Evolutionary conservation across 1,139 yeast genomes (phyloP).

Genomic region (Geotrichum fermentans): DNA sequence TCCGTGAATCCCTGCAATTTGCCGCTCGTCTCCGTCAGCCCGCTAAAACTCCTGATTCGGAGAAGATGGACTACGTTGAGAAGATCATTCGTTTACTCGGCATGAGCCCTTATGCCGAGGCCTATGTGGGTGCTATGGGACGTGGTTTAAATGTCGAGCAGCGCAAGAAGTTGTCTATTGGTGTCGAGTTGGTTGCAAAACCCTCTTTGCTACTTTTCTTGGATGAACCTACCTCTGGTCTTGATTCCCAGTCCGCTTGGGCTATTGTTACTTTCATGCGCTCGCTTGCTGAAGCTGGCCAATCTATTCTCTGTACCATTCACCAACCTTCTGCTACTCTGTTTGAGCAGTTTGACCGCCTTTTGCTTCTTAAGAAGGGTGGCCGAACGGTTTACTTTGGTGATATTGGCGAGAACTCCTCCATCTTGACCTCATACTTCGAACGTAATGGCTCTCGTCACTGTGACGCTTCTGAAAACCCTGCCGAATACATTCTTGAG

Average conservation of each 20-base stretch:
- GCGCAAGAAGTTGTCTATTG: conserved; percentile 76
- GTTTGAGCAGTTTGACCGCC: conserved; percentile 68
- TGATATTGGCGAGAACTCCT: conserved; percentile 61
- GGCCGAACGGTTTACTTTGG: conserved; percentile 77
- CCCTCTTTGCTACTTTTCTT: conserved; percentile 72
- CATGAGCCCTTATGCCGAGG: conserved; percentile 55
- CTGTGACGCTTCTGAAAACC: conserved; percentile 63
- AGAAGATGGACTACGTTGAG: conserved; percentile 52
- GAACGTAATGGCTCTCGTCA: conserved; percentile 60
- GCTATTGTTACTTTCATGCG: conserved; percentile 47
- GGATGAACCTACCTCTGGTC: conserved; percentile 88
- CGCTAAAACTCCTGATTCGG: conserved; percentile 42
- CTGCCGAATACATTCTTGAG: conserved; percentile 75
- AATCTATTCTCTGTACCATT: conserved; percentile 72
- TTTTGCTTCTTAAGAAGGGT: conserved; percentile 62
- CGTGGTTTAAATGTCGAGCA: conserved; percentile 69
- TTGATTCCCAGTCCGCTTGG: conserved; percentile 88
- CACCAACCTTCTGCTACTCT: conserved; percentile 75
- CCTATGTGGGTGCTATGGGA: conserved; percentile 63
- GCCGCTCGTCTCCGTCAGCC: conserved; percentile 58
- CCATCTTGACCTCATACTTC: conserved; percentile 55
- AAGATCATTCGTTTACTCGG: conserved; percentile 50
- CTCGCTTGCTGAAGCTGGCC: conserved; percentile 68
- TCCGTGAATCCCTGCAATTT: conserved; percentile 54
- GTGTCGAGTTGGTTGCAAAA: conserved; percentile 81